These are phyloP conservation scores for Arthroderma uncinatum DNA, from an alignment of 2,329 filamentous ascomycete genomes.

Conservation along the genomic window DNA sequence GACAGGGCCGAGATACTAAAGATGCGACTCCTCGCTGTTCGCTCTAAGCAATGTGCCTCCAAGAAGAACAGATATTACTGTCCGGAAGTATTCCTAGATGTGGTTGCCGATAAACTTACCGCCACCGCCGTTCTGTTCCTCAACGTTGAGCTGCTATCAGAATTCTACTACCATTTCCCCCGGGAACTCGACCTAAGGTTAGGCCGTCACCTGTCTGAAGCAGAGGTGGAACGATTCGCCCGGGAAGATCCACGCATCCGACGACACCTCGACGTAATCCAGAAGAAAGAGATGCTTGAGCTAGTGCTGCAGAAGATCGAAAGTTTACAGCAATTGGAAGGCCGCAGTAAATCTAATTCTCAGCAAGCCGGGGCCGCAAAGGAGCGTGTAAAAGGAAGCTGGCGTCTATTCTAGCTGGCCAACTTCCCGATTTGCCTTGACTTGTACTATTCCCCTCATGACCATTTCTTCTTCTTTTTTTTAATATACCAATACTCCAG, in stretches of 20 bases:
- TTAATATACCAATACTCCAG: not conserved
- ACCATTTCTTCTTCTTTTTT: not conserved
- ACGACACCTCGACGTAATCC: slow-evolving; percentile 81
- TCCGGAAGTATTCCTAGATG: slow-evolving; percentile 94
- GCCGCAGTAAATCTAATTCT: slow-evolving; percentile 49
- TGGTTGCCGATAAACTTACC: slow-evolving; percentile 87
- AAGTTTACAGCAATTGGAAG: slow-evolving; percentile 71
- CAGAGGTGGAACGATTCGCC: slow-evolving; percentile 80
- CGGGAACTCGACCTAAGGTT: slow-evolving; percentile 80
- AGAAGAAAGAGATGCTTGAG: slow-evolving; percentile 83
- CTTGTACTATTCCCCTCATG: not conserved
- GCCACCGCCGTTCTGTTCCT: slow-evolving; percentile 93
- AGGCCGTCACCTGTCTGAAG: slow-evolving; percentile 64
- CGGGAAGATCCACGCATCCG: slow-evolving; percentile 85
- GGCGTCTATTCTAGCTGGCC: slow-evolving; percentile 34
- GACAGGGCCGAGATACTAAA: slow-evolving; percentile 83
- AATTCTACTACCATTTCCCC: slow-evolving; percentile 97
- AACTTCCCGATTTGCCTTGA: not conserved
- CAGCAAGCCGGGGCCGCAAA: slow-evolving; percentile 29
- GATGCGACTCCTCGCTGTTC: slow-evolving; percentile 77
- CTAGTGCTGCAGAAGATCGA: slow-evolving; percentile 94
- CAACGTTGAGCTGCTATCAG: slow-evolving; percentile 89
- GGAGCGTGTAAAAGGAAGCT: slow-evolving; percentile 27
- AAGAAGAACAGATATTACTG: slow-evolving; percentile 92
- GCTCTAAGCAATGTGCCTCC: slow-evolving; percentile 76